phyloP scores from a whole-genome alignment of 805 yeast genomes.

The Danielozyma ontarioensis region DNA sequence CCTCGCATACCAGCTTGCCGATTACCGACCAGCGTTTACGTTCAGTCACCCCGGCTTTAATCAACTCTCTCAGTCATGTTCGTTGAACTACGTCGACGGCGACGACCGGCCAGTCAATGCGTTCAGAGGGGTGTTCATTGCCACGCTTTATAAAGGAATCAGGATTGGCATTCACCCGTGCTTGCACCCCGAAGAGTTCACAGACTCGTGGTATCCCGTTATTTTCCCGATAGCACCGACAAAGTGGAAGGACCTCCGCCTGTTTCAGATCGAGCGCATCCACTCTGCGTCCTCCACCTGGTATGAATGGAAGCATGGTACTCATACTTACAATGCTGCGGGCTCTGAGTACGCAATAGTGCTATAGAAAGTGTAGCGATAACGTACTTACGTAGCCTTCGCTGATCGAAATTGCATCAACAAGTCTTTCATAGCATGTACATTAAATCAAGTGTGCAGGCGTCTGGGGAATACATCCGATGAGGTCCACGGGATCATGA shows the following conservation, averaged over 20 bases:
- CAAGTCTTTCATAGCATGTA: too few species aligned
- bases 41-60: conserved; percentile 48
- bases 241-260: conserved; percentile 5
- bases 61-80: conserved; percentile 11
- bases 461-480: too few species aligned
- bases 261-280: conserved; percentile 9
- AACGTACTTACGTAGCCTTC: too few species aligned
- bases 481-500: too few species aligned
- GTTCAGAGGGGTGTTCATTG: conserved; percentile 68
- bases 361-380: too few species aligned
- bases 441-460: too few species aligned
- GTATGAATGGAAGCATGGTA: too few species aligned
- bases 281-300: too few species aligned
- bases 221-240: conserved; percentile 23
- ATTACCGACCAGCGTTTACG: conserved; percentile 52
- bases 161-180: conserved; percentile 39
- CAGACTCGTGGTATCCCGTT: conserved; percentile 37
- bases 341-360: too few species aligned
- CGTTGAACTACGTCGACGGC: conserved; percentile 37
- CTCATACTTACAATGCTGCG: too few species aligned
- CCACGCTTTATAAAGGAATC: conserved; percentile 59
- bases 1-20: conserved; percentile 19
- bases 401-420: too few species aligned
- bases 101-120: conserved; percentile 63
- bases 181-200: conserved; percentile 11